Evolutionary conservation across 1,284 basidiomycete genomes (phyloP), one percentile per base, ranked within the genome.

Genomic region (Boletus calvinii): DNA sequence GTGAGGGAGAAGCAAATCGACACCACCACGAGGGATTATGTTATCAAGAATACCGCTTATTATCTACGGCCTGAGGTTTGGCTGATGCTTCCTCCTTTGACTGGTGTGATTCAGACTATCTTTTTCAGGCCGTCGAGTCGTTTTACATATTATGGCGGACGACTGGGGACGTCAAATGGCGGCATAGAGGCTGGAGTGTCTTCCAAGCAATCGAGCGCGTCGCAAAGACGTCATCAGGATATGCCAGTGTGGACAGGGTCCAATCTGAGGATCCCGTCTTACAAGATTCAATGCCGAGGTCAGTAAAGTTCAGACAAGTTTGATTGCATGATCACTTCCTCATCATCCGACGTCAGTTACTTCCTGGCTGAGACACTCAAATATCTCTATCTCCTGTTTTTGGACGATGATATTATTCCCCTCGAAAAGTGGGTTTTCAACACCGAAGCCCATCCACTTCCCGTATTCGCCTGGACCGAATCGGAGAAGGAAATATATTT

Each of bases 401-500:
- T 67, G 36, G 78, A 83, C 41, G 75, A 79, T 34, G 82, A 84
- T 45, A 66, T 77, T 2, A 57, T 90, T 46, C 83, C 87, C 10
- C 68, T 92, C 40, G 81, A 87, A 56, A 69, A 79, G 56, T 92
- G 87, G 81, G 87, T 92, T 30, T 87, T 94, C 66, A 94, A 92
- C 65, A 94, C 92, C 4, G 92, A 92, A 68, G 89, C 88, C 5
- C 90, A 92, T 62, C 83, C 87, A 1, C 70, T 92, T 8, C 89
- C 88, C 5, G 73, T 88, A n/a, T 89, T 90, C 61, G 65, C 78
- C 48, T 90, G 84, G 87, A 78, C 76, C 13, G 61, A 67, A 40
- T 65, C 71, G 54, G 80, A 85, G 63, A 75, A 71, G 48, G 58
- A 62, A 50, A 63, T 60, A 48, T 78, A 77, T 57, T 34, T 77